A percentile compares a stretch with the other conserved stretches of the same genome.
Evolutionary conservation across 2,329 filamentous ascomycete genomes (phyloP).

Genomic region (Neoarthrinium moseri): DNA sequence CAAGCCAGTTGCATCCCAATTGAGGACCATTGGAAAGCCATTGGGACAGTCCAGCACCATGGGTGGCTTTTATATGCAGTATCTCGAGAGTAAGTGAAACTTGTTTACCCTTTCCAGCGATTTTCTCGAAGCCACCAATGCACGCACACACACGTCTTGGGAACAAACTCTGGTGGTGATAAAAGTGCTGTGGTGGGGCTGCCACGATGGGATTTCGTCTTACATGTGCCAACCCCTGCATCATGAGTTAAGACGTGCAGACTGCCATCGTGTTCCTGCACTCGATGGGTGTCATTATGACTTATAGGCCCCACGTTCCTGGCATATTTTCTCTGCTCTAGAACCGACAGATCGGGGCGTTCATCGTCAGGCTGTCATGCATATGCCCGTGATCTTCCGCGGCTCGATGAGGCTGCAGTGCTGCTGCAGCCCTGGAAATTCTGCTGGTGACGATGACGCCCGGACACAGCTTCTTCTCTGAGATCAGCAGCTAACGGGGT

Average conservation of each 20-base stretch:
- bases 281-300: slow-evolving; percentile 16
- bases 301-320: slow-evolving; percentile 26
- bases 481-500: slow-evolving; percentile 29
- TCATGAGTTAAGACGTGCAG: slow-evolving; percentile 26
- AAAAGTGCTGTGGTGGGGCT: slow-evolving; percentile 30
- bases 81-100: slow-evolving; percentile 68
- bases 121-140: slow-evolving; percentile 10
- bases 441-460: too few relatives aligned
- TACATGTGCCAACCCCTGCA: slow-evolving; percentile 33
- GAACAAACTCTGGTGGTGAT: slow-evolving; percentile 10
- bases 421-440: slow-evolving; percentile 17
- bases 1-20: too few relatives aligned
- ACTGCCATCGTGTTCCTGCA: slow-evolving; percentile 25
- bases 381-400: slow-evolving; percentile 24
- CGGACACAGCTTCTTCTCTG: slow-evolving; percentile 19
- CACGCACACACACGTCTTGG: slow-evolving; percentile 15
- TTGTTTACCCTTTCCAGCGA: slow-evolving; percentile 17
- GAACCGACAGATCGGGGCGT: slow-evolving; percentile 15
- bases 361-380: slow-evolving; percentile 30
- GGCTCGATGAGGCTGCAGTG: slow-evolving; percentile 28
- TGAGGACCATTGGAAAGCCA: slow-evolving; percentile 12
- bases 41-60: slow-evolving; percentile 40
- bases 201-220: slow-evolving; percentile 28
- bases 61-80: slow-evolving; percentile 70
- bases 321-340: slow-evolving; percentile 11